A percentile compares a stretch with the other conserved stretches of the same genome.
These are phyloP conservation scores for Rhododendron kiyosumense DNA, from an alignment of 148 eudicot species.

Conservation along the genomic window DNA sequence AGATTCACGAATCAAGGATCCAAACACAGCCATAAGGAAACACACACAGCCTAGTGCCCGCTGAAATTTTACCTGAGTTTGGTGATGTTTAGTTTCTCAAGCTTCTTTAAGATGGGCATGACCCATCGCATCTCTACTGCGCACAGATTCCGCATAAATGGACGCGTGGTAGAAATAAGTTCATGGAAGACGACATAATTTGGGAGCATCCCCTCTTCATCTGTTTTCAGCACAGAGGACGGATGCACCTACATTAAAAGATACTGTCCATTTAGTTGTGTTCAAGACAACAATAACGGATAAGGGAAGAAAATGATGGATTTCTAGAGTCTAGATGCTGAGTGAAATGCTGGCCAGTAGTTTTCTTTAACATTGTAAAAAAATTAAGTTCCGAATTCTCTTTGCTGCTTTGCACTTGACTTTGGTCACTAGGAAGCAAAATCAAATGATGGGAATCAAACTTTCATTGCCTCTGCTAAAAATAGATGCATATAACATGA, in stretches of 20 bases:
- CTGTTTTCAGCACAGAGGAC: conserved; percentile 74
- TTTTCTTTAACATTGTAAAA: neutral
- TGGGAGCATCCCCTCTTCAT: conserved; percentile 98
- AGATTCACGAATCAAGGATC: neutral
- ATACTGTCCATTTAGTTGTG: neutral
- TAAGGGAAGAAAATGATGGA: neutral
- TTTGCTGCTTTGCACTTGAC: conserved; percentile 8
- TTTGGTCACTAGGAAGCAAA: neutral
- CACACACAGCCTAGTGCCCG: neutral
- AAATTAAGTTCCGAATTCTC: neutral
- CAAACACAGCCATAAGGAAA: neutral
- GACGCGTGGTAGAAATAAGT: conserved; percentile 77
- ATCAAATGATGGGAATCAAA: neutral
- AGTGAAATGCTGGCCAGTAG: neutral
- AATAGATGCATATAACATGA: neutral
- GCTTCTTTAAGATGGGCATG: conserved; percentile 57
- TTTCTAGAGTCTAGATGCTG: neutral
- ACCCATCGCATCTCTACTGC: conserved; percentile 83
- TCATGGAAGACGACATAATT: conserved; percentile 89
- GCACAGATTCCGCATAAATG: conserved; percentile 85
- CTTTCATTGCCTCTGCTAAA: neutral
- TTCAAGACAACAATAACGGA: neutral
- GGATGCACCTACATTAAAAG: conserved; percentile 63
- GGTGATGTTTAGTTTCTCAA: conserved; percentile 55
- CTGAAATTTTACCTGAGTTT: conserved; percentile 51